These are phyloP conservation scores for Trypanosoma avium DNA, from an alignment of 208 protist species.

Conservation along the genomic window DNA sequence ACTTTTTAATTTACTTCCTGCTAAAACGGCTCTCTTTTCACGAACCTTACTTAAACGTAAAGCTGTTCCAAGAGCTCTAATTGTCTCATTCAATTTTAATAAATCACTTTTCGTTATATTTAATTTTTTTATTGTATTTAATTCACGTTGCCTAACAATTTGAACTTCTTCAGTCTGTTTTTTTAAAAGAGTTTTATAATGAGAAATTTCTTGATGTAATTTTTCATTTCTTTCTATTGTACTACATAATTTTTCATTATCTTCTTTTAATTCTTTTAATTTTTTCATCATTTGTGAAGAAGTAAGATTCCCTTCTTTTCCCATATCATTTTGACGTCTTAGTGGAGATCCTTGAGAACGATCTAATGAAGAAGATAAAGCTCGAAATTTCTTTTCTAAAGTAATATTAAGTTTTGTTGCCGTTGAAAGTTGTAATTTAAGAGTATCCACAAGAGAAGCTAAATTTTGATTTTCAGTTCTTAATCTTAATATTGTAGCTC, in stretches of 20 bases:
- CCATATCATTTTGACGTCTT: background rate
- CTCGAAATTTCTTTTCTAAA: slow-evolving; percentile 8
- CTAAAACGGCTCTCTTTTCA: slow-evolving; percentile 1
- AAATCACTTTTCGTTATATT: slow-evolving; percentile 1
- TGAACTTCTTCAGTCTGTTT: background rate
- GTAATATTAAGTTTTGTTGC: background rate
- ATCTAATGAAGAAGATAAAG: background rate
- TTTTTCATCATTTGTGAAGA: slow-evolving; percentile 1
- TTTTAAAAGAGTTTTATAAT: slow-evolving; percentile 11
- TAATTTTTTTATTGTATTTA: background rate
- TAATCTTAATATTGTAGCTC: background rate
- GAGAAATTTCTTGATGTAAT: background rate
- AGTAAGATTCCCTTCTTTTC: too few relatives aligned
- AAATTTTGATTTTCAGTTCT: slow-evolving; percentile 21
- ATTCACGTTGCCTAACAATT: background rate
- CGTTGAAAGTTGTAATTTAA: slow-evolving; percentile 6
- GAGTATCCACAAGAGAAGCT: slow-evolving; percentile 15
- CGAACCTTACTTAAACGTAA: slow-evolving; percentile 15
- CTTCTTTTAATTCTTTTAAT: background rate
- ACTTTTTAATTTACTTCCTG: background rate
- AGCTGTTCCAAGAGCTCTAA: slow-evolving; percentile 5
- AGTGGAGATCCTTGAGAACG: background rate
- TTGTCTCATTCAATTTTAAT: background rate
- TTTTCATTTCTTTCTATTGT: background rate
- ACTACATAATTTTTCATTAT: background rate